phyloP scores from a whole-genome alignment of 345 rosid genomes.

The Salix udensis region DNA sequence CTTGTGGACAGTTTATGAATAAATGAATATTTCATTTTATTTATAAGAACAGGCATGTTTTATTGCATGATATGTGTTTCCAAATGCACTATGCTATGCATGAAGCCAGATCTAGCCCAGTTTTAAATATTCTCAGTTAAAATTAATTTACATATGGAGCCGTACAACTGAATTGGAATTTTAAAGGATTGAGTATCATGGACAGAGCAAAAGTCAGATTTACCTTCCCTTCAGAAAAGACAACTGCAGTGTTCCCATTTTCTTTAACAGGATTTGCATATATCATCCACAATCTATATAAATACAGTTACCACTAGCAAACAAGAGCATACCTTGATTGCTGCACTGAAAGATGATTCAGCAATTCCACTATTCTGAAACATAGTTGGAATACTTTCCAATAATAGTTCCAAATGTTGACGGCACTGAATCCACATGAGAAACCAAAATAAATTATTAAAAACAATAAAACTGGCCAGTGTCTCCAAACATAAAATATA shows the following conservation, averaged over 20 bases:
- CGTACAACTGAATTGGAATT: background rate
- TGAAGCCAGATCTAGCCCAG: background rate
- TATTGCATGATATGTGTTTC: background rate
- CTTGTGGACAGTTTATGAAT: background rate
- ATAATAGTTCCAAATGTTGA: slow-evolving; percentile 83
- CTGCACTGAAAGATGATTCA: slow-evolving; percentile 98
- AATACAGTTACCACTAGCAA: background rate
- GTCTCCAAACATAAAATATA: background rate
- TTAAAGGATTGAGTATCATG: background rate
- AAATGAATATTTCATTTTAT: background rate
- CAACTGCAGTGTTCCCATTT: background rate
- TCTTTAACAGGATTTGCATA: background rate
- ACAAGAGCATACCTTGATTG: slow-evolving; percentile 64
- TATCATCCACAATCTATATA: background rate
- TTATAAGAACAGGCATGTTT: background rate
- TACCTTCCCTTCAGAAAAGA: background rate
- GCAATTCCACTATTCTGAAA: slow-evolving; percentile 78
- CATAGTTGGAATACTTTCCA: slow-evolving; percentile 94
- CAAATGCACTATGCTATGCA: background rate
- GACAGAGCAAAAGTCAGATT: background rate
- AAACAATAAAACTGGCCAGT: background rate
- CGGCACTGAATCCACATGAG: slow-evolving; percentile 61
- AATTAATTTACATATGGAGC: background rate
- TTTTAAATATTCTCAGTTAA: background rate
- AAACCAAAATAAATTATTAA: background rate